Base-by-base conservation (phyloP, 805 yeast genomes). In the Metschnikowia arizonensis region DNA sequence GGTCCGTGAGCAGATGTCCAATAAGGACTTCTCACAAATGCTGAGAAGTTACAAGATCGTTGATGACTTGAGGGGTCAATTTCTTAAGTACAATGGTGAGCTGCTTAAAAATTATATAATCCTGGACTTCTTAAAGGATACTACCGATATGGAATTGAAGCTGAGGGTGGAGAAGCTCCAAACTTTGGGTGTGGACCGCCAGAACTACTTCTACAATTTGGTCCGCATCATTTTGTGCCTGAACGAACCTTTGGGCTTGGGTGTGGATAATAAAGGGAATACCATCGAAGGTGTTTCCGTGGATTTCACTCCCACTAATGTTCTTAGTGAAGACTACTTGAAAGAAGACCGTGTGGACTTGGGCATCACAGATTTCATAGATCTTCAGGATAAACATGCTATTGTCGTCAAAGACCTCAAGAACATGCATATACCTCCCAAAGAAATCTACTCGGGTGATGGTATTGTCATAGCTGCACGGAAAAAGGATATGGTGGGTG, bases 391-490 rank as follows among this genome's bases (percentile, higher is more conserved):
- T 3, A 52, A 51, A 24, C 73, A 68, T 50, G 65, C 59, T 31
- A 40, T 42, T 5, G 47, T 64, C 10, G 68, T 65, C 5, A 49
- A 54, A 9, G 45, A 48, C n/a, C 49, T 69, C 40, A 60, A 60
- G 40, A 39, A 48, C 2, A 44, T 65, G 21, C 50, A 60, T 11
- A 46, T 51, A 2, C 69, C 69, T 4, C 59, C 65, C 4, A 30
- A 44, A 9, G 54, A 56, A n/a, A 47, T 64, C 21, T 57, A 54
- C 15, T 44, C 48, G 2, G 72, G 72, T 5, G 57, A 59, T 14
- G 74, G 74, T 7, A 66, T 69, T 25, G 66, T 67, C 6, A 55
- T 69, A n/a, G 57, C 61, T 23, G 64, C 64, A 7, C 63, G 65
- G 6, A 60, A 62, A 6, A 46, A 49, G 14, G 54, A 56, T 43